Percentiles rank a stretch among this genome's conserved stretches.
phyloP scores from a whole-genome alignment of 768 basidiomycete genomes.

The Termitomyces sp. region DNA sequence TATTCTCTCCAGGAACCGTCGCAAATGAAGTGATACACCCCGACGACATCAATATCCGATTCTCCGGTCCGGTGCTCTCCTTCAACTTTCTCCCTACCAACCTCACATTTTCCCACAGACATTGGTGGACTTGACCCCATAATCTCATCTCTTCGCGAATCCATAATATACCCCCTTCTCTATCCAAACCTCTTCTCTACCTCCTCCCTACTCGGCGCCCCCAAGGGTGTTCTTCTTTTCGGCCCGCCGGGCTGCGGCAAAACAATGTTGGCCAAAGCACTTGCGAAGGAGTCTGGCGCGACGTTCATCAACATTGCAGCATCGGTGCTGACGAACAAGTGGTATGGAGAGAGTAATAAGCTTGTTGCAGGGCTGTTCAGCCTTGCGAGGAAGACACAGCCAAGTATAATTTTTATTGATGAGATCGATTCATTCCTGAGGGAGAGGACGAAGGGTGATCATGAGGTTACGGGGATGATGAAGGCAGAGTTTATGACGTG shows the following conservation, averaged over 20 bases:
- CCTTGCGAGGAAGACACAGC: conserved; percentile 89
- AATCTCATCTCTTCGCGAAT: conserved; percentile 86
- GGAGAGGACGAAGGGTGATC: conserved; percentile 83
- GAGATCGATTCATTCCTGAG: conserved; percentile 96
- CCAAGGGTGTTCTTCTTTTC: conserved; percentile 93
- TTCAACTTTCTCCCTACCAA: not conserved
- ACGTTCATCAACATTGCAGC: conserved; percentile 79
- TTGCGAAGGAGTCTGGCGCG: conserved; percentile 95
- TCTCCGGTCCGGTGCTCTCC: conserved; percentile 51
- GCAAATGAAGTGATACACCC: conserved; percentile 93
- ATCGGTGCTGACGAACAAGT: conserved; percentile 45
- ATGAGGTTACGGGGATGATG: conserved; percentile 99
- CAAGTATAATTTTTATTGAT: conserved; percentile 97
- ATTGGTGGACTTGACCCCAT: conserved; percentile 94
- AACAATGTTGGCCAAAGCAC: conserved; percentile 98
- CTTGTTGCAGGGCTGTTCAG: conserved; percentile 93
- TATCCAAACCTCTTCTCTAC: conserved; percentile 88
- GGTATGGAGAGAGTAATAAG: conserved; percentile 71
- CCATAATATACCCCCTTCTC: conserved; percentile 91
- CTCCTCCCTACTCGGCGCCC: conserved; percentile 82
- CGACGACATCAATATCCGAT: conserved; percentile 78
- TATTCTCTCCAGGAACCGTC: conserved; percentile 59
- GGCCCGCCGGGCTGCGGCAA: conserved; percentile 99
- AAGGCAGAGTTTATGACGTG: conserved; percentile 96
- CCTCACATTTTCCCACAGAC: conserved; percentile 37